phyloP scores from a whole-genome alignment of 1,284 basidiomycete species.

The Lignosus rhinocerotis region DNA sequence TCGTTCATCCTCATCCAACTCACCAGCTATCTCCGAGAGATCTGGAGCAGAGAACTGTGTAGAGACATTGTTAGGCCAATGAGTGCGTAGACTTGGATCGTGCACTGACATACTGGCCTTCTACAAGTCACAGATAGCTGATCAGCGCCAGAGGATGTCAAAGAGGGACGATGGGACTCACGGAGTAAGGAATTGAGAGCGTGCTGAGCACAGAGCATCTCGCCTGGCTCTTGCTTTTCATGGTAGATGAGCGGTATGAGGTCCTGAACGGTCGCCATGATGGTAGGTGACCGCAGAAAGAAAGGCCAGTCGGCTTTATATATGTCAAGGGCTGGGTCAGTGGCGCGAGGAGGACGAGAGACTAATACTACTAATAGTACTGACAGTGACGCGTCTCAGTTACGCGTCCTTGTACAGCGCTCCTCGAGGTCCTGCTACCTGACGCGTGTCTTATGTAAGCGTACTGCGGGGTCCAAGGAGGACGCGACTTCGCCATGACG shows the following conservation, averaged over 20 bases:
- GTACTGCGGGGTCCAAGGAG: conserved; percentile 4
- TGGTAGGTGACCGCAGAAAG: background rate
- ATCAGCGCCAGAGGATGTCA: background rate
- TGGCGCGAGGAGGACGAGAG: conserved; percentile 5
- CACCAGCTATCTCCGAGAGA: conserved; percentile 78
- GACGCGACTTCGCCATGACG: conserved; percentile 16
- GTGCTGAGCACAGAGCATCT: conserved; percentile 86
- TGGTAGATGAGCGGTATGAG: conserved; percentile 69
- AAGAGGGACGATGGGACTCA: conserved; percentile 38
- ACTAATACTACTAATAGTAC: too few relatives aligned
- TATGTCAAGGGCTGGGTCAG: background rate
- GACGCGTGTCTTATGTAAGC: conserved; percentile 41
- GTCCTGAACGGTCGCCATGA: conserved; percentile 58
- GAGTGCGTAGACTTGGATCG: conserved; percentile 1
- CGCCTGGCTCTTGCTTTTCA: conserved; percentile 73
- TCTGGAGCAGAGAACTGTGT: conserved; percentile 81
- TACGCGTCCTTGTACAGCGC: conserved; percentile 23
- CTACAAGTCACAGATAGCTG: conserved; percentile 36
- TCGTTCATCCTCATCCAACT: conserved; percentile 52
- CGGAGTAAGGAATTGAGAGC: conserved; percentile 80
- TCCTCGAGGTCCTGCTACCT: conserved; percentile 22
- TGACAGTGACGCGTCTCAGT: conserved; percentile 32
- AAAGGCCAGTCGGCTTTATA: background rate
- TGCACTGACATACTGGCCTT: conserved; percentile 66
- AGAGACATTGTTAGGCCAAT: conserved; percentile 11